phyloP scores from a whole-genome alignment of 2,329 filamentous ascomycete species.

The Calycina marina region DNA sequence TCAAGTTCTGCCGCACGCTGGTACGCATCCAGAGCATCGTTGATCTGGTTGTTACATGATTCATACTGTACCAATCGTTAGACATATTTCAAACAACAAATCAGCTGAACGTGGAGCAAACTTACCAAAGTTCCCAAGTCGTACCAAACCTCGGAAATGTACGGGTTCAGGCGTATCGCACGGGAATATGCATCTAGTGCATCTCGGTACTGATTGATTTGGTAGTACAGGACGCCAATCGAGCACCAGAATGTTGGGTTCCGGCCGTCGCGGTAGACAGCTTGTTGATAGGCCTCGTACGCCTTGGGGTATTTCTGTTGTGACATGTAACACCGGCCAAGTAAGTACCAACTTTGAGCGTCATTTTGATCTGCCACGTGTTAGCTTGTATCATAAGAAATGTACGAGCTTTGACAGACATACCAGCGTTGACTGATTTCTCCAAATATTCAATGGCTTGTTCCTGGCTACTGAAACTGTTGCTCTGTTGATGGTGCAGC shows the following conservation, averaged over 20 bases:
- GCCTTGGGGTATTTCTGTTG: conserved; percentile 98
- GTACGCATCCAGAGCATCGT: conserved; percentile 90
- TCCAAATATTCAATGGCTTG: conserved; percentile 93
- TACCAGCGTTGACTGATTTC: conserved; percentile 87
- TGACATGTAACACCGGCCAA: conserved; percentile 97
- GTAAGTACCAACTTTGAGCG: conserved; percentile 96
- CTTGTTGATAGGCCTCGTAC: conserved; percentile 96
- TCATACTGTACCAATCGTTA: conserved; percentile 53
- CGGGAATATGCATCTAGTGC: conserved; percentile 94
- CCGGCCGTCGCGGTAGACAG: conserved; percentile 91
- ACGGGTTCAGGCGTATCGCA: conserved; percentile 89
- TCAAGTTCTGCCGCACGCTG: conserved; percentile 89
- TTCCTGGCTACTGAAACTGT: conserved; percentile 81
- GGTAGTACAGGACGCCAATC: conserved; percentile 96
- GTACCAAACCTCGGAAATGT: conserved; percentile 99
- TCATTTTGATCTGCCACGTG: conserved; percentile 65
- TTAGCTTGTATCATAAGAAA: conserved; percentile 18
- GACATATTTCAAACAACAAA: conserved; percentile 12
- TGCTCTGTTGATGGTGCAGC: conserved; percentile 94
- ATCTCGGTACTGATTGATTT: conserved; percentile 98
- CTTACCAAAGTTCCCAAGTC: conserved; percentile 87
- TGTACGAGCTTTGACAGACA: conserved; percentile 24
- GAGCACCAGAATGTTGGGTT: conserved; percentile 99
- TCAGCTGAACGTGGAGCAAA: conserved; percentile 20
- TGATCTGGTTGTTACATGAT: conserved; percentile 97